Base-by-base conservation (phyloP, 306 rosid genomes). In the Fragaria nilgerrensis region DNA sequence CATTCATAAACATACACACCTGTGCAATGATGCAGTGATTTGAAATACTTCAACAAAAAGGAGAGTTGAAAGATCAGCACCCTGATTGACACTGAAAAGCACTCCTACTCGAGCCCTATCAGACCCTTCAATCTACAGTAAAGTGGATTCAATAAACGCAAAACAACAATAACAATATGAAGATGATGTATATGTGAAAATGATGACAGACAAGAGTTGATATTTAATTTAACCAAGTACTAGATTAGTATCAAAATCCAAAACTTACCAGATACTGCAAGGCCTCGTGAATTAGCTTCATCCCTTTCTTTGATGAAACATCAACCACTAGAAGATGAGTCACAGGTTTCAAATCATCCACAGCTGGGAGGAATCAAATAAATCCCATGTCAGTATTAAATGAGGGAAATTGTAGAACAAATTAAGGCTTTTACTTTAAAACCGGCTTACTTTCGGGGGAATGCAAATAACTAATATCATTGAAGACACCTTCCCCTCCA, bases 271-370 rank as follows among this genome's bases (percentile, higher is more conserved):
- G 96, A 85, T 89, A 92, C 78, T 37, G 82, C 68, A 95, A 83
- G 89, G 96, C 93, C 82, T 90, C 96, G 71, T 52, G 90, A 76
- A 95, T 93, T 81, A 95, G 87, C 81, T 86, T 84, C 64, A 89
- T 76, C 87, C 99, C 97, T 69, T 87, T 88, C 79, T 76, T 83
- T 65, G 92, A 88, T 77, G 92, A 61, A 73, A 86, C 80, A 78
- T 95, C 90, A 78, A 95, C 84, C 70, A 86, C 92, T 82, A 95
- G 85, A 82, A 92, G 92, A 83, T 95, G 99, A 49, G 99, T 95
- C 79, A 95, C 94, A 0, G 97, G 87, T 86, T 95, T 95, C 96
- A 95, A 78, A 73, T 92, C 97, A 81, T 95, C 93, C 75, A 78
- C 69, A 67, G 99, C 99, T 95, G 87, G 72, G 23, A 48, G 39